Conservation (phyloP, 257 asterid species). For the Thymus mandschuricus region DNA sequence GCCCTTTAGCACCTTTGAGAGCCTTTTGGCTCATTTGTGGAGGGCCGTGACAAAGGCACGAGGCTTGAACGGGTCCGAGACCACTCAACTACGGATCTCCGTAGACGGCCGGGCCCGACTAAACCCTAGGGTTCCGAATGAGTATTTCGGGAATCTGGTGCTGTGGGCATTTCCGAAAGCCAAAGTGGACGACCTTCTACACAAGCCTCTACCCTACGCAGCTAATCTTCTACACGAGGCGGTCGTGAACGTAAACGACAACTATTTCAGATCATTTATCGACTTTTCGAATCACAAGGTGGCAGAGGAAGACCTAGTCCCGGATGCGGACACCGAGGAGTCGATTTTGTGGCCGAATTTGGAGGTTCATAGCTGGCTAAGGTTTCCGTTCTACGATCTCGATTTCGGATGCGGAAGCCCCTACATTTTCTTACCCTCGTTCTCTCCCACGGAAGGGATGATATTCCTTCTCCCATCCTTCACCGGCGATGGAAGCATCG, state of each 20-base stretch:
- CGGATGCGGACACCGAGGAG: constrained; percentile 56
- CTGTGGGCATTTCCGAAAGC: constrained; percentile 78
- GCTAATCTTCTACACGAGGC: constrained; percentile 71
- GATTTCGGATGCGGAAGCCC: constrained; percentile 86
- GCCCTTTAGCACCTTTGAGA: constrained; percentile 75
- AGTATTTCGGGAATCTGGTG: constrained; percentile 77
- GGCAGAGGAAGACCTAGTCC: constrained; percentile 55
- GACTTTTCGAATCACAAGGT: constrained; percentile 65
- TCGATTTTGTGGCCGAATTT: constrained; percentile 70
- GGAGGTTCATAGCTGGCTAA: constrained; percentile 84
- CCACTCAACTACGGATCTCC: constrained; percentile 64
- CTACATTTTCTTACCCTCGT: constrained; percentile 74
- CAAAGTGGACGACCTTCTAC: constrained; percentile 48
- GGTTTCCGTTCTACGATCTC: constrained; percentile 80
- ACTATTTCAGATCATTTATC: constrained; percentile 73
- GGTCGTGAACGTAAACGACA: constrained; percentile 51
- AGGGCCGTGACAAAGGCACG: constrained; percentile 73
- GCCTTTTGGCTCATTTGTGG: constrained; percentile 88
- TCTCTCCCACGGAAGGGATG: constrained; percentile 72
- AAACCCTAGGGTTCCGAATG: constrained; percentile 61
- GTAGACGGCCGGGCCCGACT: constrained; percentile 76
- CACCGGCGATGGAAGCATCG: constrained; percentile 72
- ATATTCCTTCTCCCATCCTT: constrained; percentile 72
- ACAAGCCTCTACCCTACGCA: constrained; percentile 54
- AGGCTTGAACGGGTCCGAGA: constrained; percentile 49